Base-by-base conservation (phyloP, 2,329 filamentous ascomycete species). In the Diaporthe batatas region DNA sequence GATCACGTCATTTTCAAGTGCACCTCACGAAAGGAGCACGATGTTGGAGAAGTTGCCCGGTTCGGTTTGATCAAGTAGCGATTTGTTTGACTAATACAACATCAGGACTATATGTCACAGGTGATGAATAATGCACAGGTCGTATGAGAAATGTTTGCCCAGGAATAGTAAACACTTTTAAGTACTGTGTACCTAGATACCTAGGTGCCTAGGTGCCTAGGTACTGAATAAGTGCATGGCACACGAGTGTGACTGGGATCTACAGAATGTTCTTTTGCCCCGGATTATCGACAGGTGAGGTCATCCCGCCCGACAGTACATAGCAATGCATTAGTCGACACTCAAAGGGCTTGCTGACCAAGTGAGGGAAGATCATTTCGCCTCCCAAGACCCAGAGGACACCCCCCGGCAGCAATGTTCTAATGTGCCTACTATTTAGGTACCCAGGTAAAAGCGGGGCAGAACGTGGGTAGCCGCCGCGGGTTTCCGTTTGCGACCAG, bases 1-100 rank as follows among this genome's bases (percentile, higher is more conserved):
- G 32, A 62, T 70, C 68, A 70, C 68, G 68, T 59, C 54, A 70
- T 70, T 53, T 44, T 36, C n/a, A 59, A 70, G 55, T 29, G 55
- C 55, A 55, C 29, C 18, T 51, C 44, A 53, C 12, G 18, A 53
- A 44, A 14, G 32, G n/a, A 58, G 51, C 25, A 23, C 39, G 53
- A 53, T 32, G 47, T 25, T 67, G 62, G 62, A 39, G 67, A 69
- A 69, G 16, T 32, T 14, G 53, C 57, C 53, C 18, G 67, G 5
- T 21, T 39, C 18, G 67, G 5, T 32, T 39, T 47, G 32, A 39
- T 34, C 62, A 6, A 36, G 32, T 39, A 6, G n/a, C 47, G 47
- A 49, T 2, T 10, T 36, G n/a, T 25, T 67, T 67, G 62, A 67
- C 62, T 67, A 67, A 67, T 67, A 51, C 29, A 25, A 67, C 14